Evolutionary conservation across 805 yeast species (phyloP).

Genomic region (Starmerella asiatica): DNA sequence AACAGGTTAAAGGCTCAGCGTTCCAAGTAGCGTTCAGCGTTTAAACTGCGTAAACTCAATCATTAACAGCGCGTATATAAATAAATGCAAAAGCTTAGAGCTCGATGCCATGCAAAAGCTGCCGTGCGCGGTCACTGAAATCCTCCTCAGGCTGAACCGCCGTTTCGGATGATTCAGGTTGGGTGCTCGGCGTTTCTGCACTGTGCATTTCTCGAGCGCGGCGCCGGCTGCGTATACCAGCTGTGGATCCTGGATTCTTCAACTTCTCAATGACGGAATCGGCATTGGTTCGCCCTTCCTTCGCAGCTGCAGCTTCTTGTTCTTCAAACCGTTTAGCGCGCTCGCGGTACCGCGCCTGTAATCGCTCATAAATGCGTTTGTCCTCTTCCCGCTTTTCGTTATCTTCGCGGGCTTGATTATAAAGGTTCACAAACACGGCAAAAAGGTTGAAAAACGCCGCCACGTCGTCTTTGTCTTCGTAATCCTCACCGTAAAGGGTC

Average conservation of each 20-base stretch:
- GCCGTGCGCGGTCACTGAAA: constrained; percentile 13
- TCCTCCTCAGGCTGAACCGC: constrained; percentile 1
- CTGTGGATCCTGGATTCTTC: constrained; percentile 57
- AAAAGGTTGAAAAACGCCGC: constrained; percentile 65
- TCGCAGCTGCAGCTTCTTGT: constrained; percentile 12
- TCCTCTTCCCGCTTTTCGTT: constrained; percentile 76
- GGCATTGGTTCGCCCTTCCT: constrained; percentile 41
- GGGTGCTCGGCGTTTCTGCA: neutral
- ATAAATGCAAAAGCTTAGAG: neutral
- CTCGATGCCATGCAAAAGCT: constrained; percentile 8
- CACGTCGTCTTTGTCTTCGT: constrained; percentile 50
- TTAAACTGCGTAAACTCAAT: neutral
- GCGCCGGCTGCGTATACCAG: constrained; percentile 59
- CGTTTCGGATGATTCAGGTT: neutral
- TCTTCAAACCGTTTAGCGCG: constrained; percentile 16
- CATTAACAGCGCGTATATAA: neutral
- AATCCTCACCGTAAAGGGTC: constrained; percentile 84
- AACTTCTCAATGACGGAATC: constrained; percentile 76
- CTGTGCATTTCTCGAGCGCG: neutral
- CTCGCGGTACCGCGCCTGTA: constrained; percentile 37
- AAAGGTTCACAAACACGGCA: constrained; percentile 64
- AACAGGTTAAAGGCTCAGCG: too few species aligned
- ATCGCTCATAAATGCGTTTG: constrained; percentile 56
- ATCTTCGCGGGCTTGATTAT: constrained; percentile 64
- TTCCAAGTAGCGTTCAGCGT: neutral